Base-by-base conservation (phyloP, 2,329 filamentous ascomycete species). In the Penicillium thymicola region DNA sequence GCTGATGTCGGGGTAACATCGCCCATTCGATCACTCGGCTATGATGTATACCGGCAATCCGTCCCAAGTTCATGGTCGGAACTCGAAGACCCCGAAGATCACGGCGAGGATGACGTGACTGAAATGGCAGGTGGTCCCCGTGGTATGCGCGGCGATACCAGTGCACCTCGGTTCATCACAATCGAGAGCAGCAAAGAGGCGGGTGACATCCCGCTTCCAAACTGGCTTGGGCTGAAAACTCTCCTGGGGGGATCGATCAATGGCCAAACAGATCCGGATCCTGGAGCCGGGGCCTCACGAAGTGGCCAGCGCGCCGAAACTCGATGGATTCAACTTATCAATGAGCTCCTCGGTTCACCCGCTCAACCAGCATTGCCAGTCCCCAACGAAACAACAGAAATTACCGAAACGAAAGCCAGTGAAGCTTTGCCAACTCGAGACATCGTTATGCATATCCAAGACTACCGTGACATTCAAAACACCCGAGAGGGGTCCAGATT, bases 381-480 rank as follows among this genome's bases (percentile, higher is more conserved):
- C 25, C 18, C 60, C 6, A 41, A 46, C 9, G 59, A 59, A 40
- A 21, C 57, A 13, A 30, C 57, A 45, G 56, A 54, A 40, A 48
- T 42, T 9, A 48, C 45, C 32, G 60, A 66, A 49, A 42, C 54
- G 9, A 46, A 56, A 8, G 13, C 32, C 32, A 49, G 43, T 36
- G 60, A 62, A 9, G 50, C 55, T 30, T 65, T 62, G 23, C 59
- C 61, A 28, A 58, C 52, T 51, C 64, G 69, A 66, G 69, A 79
- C 25, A 80, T 92, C 8, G 86, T 97, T 56, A 79, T 95, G 38
- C 90, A 90, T 65, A 77, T 96, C 13, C 85, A 89, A 69, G 90
- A 97, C 70, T 89, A 91, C 67, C 85, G 89, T 51, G 90, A 95
- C 61, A 79, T 99, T 9, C 85, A 82, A 65, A 82, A 83, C 67